phyloP scores from a whole-genome alignment of 257 asterid species.

The Gardenia jasminoides region DNA sequence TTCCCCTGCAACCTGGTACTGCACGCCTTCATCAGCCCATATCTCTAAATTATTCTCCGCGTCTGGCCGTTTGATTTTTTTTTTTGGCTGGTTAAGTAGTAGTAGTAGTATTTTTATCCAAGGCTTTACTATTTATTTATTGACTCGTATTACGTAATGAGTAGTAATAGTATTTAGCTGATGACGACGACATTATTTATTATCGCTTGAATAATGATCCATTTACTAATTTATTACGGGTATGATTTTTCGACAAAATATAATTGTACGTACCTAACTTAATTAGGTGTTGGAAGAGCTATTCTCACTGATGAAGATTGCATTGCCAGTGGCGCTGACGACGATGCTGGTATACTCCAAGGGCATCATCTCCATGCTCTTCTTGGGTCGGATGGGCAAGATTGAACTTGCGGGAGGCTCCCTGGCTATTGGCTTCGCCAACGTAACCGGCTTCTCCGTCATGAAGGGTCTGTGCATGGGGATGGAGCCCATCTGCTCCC shows the following conservation, averaged over 20 bases:
- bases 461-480: constrained; percentile 79
- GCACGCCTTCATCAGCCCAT: constrained; percentile 6
- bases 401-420: constrained; percentile 80
- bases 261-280: too few species aligned
- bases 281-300: constrained; percentile 59
- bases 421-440: constrained; percentile 78
- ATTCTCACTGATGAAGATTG: constrained; percentile 38
- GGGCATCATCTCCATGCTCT: constrained; percentile 77
- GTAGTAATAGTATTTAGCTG: too few species aligned
- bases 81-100: too few species aligned
- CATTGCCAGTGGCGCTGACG: constrained; percentile 78
- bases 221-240: too few species aligned
- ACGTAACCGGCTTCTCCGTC: constrained; percentile 69
- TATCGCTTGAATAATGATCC: too few species aligned
- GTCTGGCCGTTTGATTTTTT: background rate
- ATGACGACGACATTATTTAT: too few species aligned
- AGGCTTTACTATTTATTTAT: too few species aligned
- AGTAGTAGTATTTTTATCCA: too few species aligned
- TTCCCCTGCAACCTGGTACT: too few species aligned
- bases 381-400: constrained; percentile 76
- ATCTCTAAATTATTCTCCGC: too few species aligned
- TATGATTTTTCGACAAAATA: background rate
- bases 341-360: constrained; percentile 64
- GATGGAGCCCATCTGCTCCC: constrained; percentile 89
- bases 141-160: too few species aligned